Conservation (phyloP, 202 grass and related monocot species). For the Schoenoplectus triqueter region DNA sequence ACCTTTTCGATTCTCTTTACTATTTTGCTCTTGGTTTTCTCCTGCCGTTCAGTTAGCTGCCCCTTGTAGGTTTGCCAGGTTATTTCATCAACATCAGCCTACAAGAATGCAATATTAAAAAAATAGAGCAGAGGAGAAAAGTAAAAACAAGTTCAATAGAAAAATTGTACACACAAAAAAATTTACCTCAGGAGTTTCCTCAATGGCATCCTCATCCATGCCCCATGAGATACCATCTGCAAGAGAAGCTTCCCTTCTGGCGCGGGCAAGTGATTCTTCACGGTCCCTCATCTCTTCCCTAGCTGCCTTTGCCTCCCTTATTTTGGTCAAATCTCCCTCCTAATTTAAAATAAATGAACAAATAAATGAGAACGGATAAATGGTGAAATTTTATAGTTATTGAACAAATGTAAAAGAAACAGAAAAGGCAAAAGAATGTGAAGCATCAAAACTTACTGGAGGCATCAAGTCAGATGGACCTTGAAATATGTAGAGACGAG, state of each 20-base stretch:
- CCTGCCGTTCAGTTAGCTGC: constrained; percentile 92
- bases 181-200: constrained; percentile 70
- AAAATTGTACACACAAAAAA: constrained; percentile 26
- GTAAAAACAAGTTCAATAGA: neutral
- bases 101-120: constrained; percentile 25
- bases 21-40: constrained; percentile 95
- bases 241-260: constrained; percentile 86
- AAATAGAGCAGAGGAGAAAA: constrained; percentile 12
- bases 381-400: neutral
- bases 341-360: constrained; percentile 46
- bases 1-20: constrained; percentile 97
- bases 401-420: no score
- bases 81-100: constrained; percentile 90
- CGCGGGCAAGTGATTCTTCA: constrained; percentile 81
- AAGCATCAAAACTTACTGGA: constrained; percentile 54
- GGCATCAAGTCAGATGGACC: constrained; percentile 93
- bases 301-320: constrained; percentile 63
- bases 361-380: constrained; percentile 30
- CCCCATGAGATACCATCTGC: constrained; percentile 97
- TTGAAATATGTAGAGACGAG: constrained; percentile 89
- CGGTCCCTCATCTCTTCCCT: constrained; percentile 71
- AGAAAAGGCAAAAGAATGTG: constrained; percentile 28
- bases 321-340: constrained; percentile 90
- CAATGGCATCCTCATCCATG: constrained; percentile 85
- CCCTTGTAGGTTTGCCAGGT: constrained; percentile 98